A percentile compares a stretch with the other conserved stretches of the same genome.
These are phyloP conservation scores for Odonthalia washingtoniensis DNA, from an alignment of 31 red algal genomes.

Conservation along the genomic window DNA sequence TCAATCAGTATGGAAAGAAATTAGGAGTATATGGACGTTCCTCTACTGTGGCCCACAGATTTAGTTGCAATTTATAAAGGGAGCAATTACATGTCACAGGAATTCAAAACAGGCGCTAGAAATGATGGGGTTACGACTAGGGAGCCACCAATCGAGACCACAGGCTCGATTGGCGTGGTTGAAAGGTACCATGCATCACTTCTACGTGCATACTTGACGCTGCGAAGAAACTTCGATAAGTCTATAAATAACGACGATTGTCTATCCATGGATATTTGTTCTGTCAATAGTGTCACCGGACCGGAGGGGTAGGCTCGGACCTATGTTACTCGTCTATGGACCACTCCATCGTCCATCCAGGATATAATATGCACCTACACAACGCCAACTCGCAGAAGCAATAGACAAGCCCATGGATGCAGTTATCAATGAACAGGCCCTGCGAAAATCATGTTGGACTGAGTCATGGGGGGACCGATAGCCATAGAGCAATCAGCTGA, in stretches of 20 bases:
- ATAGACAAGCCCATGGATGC: conserved; percentile 1
- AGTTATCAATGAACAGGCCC: conserved; percentile 7
- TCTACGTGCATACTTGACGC: not conserved
- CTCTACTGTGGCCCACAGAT: conserved; percentile 27
- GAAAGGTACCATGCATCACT: conserved; percentile 34
- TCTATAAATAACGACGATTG: conserved; percentile 12
- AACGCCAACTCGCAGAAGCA: not conserved
- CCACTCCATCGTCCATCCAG: not conserved
- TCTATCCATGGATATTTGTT: conserved; percentile 12
- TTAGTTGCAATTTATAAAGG: conserved; percentile 14
- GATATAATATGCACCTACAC: not conserved
- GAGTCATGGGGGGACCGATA: not conserved
- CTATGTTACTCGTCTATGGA: conserved; percentile 31
- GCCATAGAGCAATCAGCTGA: not conserved
- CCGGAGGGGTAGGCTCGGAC: conserved; percentile 2
- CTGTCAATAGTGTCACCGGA: not conserved
- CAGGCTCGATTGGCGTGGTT: conserved; percentile 17
- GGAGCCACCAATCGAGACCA: not conserved
- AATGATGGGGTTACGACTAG: not conserved
- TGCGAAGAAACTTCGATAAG: not conserved
- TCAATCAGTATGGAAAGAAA: not conserved
- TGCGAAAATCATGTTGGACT: conserved; percentile 7
- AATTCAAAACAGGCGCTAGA: not conserved
- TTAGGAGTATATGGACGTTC: conserved; percentile 8
- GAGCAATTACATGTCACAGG: conserved; percentile 2